Evolutionary conservation across 2,329 filamentous ascomycete genomes (phyloP).

Genomic region (Botrytis porri): DNA sequence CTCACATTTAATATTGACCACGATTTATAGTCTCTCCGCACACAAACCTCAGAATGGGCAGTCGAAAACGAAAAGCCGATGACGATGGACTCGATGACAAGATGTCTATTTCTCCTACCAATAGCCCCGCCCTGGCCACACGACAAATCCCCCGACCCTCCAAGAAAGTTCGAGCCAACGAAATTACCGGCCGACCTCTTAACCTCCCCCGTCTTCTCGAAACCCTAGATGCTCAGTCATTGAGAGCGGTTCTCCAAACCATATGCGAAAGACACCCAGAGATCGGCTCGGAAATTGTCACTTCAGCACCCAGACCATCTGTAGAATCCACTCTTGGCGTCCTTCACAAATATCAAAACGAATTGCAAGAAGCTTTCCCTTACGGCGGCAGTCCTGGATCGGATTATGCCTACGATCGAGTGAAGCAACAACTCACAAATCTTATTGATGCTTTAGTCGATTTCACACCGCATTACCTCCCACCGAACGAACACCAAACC

Average conservation of each 20-base stretch:
- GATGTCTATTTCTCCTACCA: constrained; percentile 85
- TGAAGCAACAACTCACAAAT: constrained; percentile 74
- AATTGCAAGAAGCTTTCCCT: constrained; percentile 76
- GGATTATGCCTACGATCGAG: constrained; percentile 93
- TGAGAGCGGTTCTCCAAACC: constrained; percentile 81
- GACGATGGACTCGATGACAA: constrained; percentile 73
- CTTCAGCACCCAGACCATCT: constrained; percentile 81
- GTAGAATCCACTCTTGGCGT: constrained; percentile 78
- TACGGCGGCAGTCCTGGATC: constrained; percentile 79
- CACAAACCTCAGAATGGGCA: constrained; percentile 46
- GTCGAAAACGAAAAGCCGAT: constrained; percentile 82
- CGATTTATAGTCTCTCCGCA: constrained; percentile 44
- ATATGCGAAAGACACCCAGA: constrained; percentile 88
- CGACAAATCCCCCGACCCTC: constrained; percentile 64
- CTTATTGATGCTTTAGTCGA: constrained; percentile 88
- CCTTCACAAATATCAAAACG: constrained; percentile 75
- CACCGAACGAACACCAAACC: constrained; percentile 83
- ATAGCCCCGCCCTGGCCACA: constrained; percentile 72
- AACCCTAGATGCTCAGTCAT: constrained; percentile 80
- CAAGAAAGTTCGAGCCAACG: constrained; percentile 62
- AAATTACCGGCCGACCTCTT: constrained; percentile 65
- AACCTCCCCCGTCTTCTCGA: constrained; percentile 79
- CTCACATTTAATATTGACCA: constrained; percentile 18
- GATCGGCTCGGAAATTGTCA: constrained; percentile 79
- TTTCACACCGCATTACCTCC: constrained; percentile 93